Conservation (phyloP, 192 early-diverging fungal species). For the Glomus cerebriforme region DNA sequence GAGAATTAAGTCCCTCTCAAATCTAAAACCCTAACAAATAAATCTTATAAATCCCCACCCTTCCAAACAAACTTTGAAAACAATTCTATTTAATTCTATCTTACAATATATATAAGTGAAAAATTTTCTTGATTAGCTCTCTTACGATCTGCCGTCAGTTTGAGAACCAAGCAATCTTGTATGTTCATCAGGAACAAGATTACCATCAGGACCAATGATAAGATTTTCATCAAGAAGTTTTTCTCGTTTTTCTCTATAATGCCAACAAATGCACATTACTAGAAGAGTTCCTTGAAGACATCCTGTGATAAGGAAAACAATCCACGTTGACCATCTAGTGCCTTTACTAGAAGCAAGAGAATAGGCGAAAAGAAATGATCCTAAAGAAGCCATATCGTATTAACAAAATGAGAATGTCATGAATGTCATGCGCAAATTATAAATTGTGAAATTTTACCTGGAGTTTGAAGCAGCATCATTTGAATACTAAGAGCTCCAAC, state of each 20-base stretch:
- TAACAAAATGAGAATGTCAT: neutral
- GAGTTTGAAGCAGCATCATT: constrained; percentile 90
- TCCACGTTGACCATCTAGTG: constrained; percentile 93
- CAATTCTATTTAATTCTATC: no score
- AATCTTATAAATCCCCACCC: no score
- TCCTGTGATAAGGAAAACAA: constrained; percentile 81
- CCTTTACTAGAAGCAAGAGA: constrained; percentile 79
- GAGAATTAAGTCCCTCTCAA: no score
- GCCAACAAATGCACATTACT: constrained; percentile 72
- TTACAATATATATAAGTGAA: no score
- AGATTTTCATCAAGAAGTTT: constrained; percentile 36
- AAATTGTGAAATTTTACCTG: constrained; percentile 38
- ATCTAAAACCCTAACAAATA: no score
- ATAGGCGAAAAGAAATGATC: constrained; percentile 80
- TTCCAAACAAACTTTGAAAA: no score
- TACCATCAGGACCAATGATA: constrained; percentile 26
- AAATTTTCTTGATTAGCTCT: no score
- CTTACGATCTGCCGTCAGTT: no score
- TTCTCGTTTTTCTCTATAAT: constrained; percentile 56
- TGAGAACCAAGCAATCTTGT: constrained; percentile 8
- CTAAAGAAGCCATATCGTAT: neutral
- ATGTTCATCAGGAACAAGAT: constrained; percentile 4
- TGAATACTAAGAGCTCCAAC: constrained; percentile 92
- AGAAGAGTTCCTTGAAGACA: constrained; percentile 82
- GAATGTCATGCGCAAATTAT: neutral